A percentile compares a stretch with the other conserved stretches of the same genome.
Evolutionary conservation across 2,329 filamentous ascomycete species (phyloP).

Genomic region (Verticillium zaregamsianum): DNA sequence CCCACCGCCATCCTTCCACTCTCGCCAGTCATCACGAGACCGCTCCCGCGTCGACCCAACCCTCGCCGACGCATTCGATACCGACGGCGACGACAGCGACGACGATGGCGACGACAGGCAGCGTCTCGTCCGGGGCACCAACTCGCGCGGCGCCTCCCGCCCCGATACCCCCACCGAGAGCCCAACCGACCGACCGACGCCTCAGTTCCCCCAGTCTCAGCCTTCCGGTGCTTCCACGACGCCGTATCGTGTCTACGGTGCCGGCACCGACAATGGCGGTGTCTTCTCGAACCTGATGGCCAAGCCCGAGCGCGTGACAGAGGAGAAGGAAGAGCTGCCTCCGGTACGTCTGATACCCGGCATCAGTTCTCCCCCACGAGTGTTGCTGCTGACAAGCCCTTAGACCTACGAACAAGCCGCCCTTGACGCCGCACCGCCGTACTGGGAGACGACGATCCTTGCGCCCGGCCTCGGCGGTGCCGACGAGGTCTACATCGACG

Average conservation of each 20-base stretch:
- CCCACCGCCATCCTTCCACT: slow-evolving; percentile 82
- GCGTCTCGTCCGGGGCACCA: slow-evolving; percentile 71
- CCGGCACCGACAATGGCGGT: slow-evolving; percentile 79
- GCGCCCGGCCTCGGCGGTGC: slow-evolving; percentile 85
- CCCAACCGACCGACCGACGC: slow-evolving; percentile 11
- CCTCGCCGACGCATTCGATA: slow-evolving; percentile 90
- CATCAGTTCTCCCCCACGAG: not conserved
- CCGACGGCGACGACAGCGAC: slow-evolving; percentile 72
- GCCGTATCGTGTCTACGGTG: slow-evolving; percentile 59
- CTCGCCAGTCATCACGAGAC: slow-evolving; percentile 60
- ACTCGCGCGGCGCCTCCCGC: slow-evolving; percentile 18
- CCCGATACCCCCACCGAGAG: slow-evolving; percentile 11
- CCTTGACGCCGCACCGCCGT: slow-evolving; percentile 90
- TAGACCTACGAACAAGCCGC: slow-evolving; percentile 98
- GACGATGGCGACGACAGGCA: slow-evolving; percentile 78
- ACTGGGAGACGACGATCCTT: slow-evolving; percentile 98
- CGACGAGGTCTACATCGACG: slow-evolving; percentile 96
- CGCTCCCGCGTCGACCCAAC: slow-evolving; percentile 61
- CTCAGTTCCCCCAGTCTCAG: slow-evolving; percentile 19
- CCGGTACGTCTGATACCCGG: slow-evolving; percentile 59
- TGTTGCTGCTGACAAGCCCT: not conserved
- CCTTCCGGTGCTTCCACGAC: slow-evolving; percentile 19
- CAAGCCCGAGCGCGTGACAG: slow-evolving; percentile 77
- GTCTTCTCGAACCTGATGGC: slow-evolving; percentile 95
- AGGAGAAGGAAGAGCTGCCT: slow-evolving; percentile 82